phyloP scores from a whole-genome alignment of 2,329 filamentous ascomycete genomes.

The Trichophaea hybrida region DNA sequence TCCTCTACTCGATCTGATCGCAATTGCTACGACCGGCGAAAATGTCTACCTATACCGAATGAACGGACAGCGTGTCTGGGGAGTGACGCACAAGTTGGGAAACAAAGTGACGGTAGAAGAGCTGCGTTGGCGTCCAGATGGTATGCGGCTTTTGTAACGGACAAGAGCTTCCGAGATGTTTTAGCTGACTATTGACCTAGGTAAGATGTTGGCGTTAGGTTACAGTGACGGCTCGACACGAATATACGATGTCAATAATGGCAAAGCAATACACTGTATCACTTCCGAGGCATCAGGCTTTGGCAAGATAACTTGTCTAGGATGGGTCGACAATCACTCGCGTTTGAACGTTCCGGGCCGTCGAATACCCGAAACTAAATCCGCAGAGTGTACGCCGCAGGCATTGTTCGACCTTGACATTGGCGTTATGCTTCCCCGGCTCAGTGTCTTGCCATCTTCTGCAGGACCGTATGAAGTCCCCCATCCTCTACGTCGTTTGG shows the following conservation, averaged over 20 bases:
- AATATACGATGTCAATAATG: slow-evolving; percentile 28
- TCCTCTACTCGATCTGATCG: slow-evolving; percentile 26
- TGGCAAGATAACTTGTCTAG: slow-evolving; percentile 24
- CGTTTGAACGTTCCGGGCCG: not conserved
- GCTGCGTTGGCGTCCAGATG: slow-evolving; percentile 26
- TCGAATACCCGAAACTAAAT: slow-evolving; percentile 2
- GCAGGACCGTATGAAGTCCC: slow-evolving; percentile 20
- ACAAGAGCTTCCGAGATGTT: not conserved
- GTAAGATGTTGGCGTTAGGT: slow-evolving; percentile 26
- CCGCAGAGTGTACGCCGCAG: slow-evolving; percentile 20
- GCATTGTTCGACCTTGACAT: slow-evolving; percentile 24
- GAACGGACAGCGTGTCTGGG: slow-evolving; percentile 28
- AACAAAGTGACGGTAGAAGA: slow-evolving; percentile 18
- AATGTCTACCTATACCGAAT: slow-evolving; percentile 27
- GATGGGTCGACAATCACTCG: slow-evolving; percentile 26
- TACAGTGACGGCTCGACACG: slow-evolving; percentile 26
- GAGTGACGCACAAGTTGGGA: slow-evolving; percentile 22
- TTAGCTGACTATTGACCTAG: slow-evolving; percentile 8
- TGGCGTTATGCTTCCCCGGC: slow-evolving; percentile 25
- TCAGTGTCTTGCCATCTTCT: slow-evolving; percentile 25
- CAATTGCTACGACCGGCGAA: slow-evolving; percentile 24
- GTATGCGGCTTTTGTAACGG: slow-evolving; percentile 4
- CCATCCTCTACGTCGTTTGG: not conserved
- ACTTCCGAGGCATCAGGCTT: slow-evolving; percentile 24
- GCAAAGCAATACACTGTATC: slow-evolving; percentile 25